phyloP scores from a whole-genome alignment of 176 grass and related monocot species.

The Miscanthus lutarioriparius region DNA sequence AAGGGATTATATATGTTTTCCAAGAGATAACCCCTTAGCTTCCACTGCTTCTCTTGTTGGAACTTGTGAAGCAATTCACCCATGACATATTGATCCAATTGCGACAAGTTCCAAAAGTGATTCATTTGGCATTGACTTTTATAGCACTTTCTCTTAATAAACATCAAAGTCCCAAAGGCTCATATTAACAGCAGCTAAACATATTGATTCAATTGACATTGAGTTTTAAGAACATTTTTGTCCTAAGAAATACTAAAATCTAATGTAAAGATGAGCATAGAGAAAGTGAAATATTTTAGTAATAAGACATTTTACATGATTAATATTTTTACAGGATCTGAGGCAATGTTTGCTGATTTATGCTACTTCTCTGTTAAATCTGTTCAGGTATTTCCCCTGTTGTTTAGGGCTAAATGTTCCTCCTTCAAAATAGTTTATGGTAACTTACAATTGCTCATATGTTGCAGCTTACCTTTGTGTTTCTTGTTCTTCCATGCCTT shows the following conservation, averaged over 20 bases:
- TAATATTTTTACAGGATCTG: conserved; percentile 70
- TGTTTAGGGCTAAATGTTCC: conserved; percentile 19
- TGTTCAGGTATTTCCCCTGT: conserved; percentile 65
- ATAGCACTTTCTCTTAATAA: neutral
- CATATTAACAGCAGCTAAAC: neutral
- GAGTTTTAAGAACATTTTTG: neutral
- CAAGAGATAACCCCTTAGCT: neutral
- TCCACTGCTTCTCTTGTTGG: neutral
- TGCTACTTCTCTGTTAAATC: conserved; percentile 98
- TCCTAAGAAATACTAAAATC: neutral
- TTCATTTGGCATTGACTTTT: neutral
- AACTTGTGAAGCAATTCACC: neutral
- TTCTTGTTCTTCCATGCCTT: conserved; percentile 97
- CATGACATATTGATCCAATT: neutral
- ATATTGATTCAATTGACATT: neutral
- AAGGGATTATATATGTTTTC: conserved; percentile 7
- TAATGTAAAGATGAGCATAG: conserved; percentile 1
- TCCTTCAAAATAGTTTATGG: conserved; percentile 18
- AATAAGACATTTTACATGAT: conserved; percentile 17
- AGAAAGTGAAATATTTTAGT: neutral
- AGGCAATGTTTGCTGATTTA: conserved; percentile 99
- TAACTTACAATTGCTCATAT: conserved; percentile 44
- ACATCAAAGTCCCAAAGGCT: neutral
- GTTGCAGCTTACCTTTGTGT: conserved; percentile 88
- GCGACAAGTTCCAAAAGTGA: neutral